Base-by-base conservation (phyloP, 495 filamentous ascomycete species). In the Glonium stellatum region DNA sequence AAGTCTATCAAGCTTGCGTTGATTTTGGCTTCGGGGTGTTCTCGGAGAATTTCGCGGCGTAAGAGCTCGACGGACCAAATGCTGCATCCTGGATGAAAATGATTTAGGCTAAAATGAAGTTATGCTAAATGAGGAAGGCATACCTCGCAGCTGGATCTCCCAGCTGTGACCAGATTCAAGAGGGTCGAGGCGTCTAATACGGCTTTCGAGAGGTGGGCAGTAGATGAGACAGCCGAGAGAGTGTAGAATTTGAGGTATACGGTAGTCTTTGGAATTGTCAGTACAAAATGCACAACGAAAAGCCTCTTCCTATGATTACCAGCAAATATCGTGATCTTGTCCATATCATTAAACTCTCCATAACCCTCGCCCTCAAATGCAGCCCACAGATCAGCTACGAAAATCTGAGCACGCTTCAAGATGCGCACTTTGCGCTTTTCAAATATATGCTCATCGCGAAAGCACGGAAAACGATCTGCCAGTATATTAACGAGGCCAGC, bases 261-360 rank as follows among this genome's bases (percentile, higher is more conserved):
- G 84, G 69, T 99, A 97, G 76, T 99, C 93, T 78, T 47, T 2
- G 27, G 6, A 3, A 11, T 13, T 44, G 48, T 25, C 25, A 23
- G 48, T 51, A 15, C 6, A 59, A 55, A 22, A 22, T 15, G 11
- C 34, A 37, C n/a, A n/a, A n/a, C 10, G n/a, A 35, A 35, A 1
- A n/a, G n/a, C 8, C 15, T n/a, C 23, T 10, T 27, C 27, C 6
- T 31, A 3, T 31, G 27, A 73, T 48, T 73, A 83, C 81, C 82
- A 59, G 93, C 91, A 75, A 97, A 99, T 88, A 97, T 97, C 60
- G 95, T 99, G 69, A 99, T 87, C 64, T 88, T 87, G 69, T 90
- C 84, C 54, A 99, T 95, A 66, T 99, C 95, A 27, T 84, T 67
- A 67, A 99, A 99, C n/a, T 79, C 73, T 13, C 93, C 93, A 62